Evolutionary conservation across 192 early-diverging fungal genomes (phyloP), one percentile per base, ranked within the genome.

Genomic region (Coemansia sp.): DNA sequence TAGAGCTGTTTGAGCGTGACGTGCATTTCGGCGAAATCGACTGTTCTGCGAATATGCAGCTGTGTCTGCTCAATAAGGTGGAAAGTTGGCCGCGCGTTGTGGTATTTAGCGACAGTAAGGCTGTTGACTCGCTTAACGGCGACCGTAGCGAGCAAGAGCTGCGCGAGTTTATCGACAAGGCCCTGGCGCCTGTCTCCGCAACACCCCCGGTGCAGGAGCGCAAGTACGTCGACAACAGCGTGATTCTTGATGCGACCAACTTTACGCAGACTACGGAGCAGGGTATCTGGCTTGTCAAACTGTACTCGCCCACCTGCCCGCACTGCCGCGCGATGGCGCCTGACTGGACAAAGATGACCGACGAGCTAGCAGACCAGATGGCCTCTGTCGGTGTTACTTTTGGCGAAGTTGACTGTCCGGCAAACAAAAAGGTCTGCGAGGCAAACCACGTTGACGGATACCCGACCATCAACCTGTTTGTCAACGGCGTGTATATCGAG

Each of bases 291-390:
- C 85, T 95, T 49, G 70, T 95, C 27, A 85, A 91, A 71, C 91
- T 91, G 71, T 91, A 90, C 79, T 91, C 93, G 19, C 94, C 94
- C 10, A 86, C 84, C 82, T 94, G 92, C 61, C 74, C 79, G 22
- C 93, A 95, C 66, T 97, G 94, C 80, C 81, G 86, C 62, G 65
- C 64, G 2, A 83, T 98, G 71, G 88, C 86, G 4, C 93, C 93
- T 0, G 80, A 81, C 14, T 96, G 91, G 84, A 76, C 81, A 8
- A 67, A 85, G 34, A 53, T 96, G 67, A 89, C 88, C 7, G 66
- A 74, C 19, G 72, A 80, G 60, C 46, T 78, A 40, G 74, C 69
- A 3, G 61, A 48, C 27, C 48, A 65, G 42, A 52, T 66, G 22
- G 54, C 59, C 3, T 55, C 59, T 5, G 77, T 71, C 27, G 57